A percentile compares a stretch with the other conserved stretches of the same genome.
Conservation (phyloP, 148 eudicot species). For the Hydrangea macrophylla region DNA sequence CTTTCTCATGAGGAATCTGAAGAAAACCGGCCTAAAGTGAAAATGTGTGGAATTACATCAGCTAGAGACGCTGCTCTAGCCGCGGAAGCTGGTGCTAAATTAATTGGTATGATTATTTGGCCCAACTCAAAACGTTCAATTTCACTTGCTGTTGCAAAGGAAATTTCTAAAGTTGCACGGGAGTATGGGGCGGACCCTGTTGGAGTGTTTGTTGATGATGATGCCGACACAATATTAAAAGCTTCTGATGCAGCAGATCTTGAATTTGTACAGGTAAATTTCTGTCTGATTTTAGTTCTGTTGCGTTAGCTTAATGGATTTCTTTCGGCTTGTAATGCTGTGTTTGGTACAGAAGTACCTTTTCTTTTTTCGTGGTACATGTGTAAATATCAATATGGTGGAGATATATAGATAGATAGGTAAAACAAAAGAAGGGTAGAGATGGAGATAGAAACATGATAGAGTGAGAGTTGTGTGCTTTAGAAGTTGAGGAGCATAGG, state of each 20-base stretch:
- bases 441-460: too few species aligned
- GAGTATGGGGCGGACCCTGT: slow-evolving; percentile 80
- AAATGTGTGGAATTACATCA: slow-evolving; percentile 95
- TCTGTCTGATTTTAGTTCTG: not conserved
- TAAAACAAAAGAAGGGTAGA: too few species aligned
- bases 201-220: slow-evolving; percentile 95
- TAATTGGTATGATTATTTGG: slow-evolving; percentile 95
- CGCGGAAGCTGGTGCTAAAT: slow-evolving; percentile 91
- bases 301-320: not conserved
- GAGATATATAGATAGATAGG: too few species aligned
- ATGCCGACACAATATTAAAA: slow-evolving; percentile 65
- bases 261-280: slow-evolving; percentile 66
- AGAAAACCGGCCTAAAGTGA: slow-evolving; percentile 57
- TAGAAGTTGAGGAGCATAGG: too few species aligned
- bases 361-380: too few species aligned
- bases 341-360: too few species aligned
- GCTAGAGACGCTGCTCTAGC: slow-evolving; percentile 92
- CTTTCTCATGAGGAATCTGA: slow-evolving; percentile 20
- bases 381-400: too few species aligned
- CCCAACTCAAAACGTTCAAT: slow-evolving; percentile 91
- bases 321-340: not conserved
- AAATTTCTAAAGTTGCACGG: slow-evolving; percentile 76
- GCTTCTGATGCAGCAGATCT: slow-evolving; percentile 66
- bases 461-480: too few species aligned
- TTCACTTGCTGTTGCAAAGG: slow-evolving; percentile 73